A percentile compares a stretch with the other conserved stretches of the same genome.
Evolutionary conservation across 257 asterid species (phyloP).

Genomic region (Solanum acaule): DNA sequence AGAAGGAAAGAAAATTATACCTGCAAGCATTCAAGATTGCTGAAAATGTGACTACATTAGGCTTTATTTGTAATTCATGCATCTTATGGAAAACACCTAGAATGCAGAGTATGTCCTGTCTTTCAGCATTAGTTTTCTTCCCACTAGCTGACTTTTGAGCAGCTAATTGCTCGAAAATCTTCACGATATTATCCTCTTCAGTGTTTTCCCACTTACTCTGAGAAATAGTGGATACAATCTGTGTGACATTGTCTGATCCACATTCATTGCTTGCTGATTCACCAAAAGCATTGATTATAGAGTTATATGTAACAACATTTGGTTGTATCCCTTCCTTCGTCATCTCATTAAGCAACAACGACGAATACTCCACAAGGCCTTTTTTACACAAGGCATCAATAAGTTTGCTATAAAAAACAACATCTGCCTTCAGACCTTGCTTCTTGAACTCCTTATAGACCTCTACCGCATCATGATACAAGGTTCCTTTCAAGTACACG

Average conservation of each 20-base stretch:
- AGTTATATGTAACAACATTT: slow-evolving; percentile 90
- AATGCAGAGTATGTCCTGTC: slow-evolving; percentile 58
- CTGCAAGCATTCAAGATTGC: slow-evolving; percentile 97
- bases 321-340: slow-evolving; percentile 85
- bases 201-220: slow-evolving; percentile 13
- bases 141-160: slow-evolving; percentile 27
- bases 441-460: slow-evolving; percentile 63
- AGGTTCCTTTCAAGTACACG: slow-evolving; percentile 72
- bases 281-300: slow-evolving; percentile 90
- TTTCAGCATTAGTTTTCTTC: slow-evolving; percentile 24
- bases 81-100: slow-evolving; percentile 71
- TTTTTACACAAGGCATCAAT: slow-evolving; percentile 90
- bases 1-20: slow-evolving; percentile 15
- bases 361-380: slow-evolving; percentile 76
- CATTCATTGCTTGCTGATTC: slow-evolving; percentile 25
- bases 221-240: slow-evolving; percentile 18
- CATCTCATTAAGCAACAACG: slow-evolving; percentile 80
- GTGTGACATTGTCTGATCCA: slow-evolving; percentile 15
- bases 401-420: slow-evolving; percentile 84
- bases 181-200: slow-evolving; percentile 42
- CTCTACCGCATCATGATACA: slow-evolving; percentile 56
- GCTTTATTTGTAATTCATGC: slow-evolving; percentile 90
- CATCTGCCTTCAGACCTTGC: slow-evolving; percentile 84
- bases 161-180: slow-evolving; percentile 61
- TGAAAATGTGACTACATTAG: slow-evolving; percentile 93